Percentiles rank a stretch among this genome's conserved stretches.
Conservation (phyloP, 352 stramenopile species). For the Phytophthora tubulina region DNA sequence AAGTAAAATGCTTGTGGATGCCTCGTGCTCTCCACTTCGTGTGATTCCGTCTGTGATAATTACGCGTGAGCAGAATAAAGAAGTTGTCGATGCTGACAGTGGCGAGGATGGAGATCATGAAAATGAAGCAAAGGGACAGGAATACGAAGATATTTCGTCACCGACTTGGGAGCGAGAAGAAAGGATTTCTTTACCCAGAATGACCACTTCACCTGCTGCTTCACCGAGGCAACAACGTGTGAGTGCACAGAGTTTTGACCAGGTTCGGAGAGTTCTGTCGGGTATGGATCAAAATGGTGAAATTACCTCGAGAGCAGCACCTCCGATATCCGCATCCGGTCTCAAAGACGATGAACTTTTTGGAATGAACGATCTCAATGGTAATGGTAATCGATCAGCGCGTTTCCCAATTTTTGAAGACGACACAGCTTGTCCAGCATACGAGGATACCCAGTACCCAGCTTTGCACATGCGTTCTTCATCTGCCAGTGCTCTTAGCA, state of each 20-base stretch:
- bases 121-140: constrained; percentile 1
- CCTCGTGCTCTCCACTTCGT: constrained; percentile 42
- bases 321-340: constrained; percentile 2
- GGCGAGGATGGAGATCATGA: constrained; percentile 7
- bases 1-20: constrained; percentile 36
- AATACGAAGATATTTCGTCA: constrained; percentile 21
- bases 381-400: constrained; percentile 14
- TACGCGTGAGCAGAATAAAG: not conserved
- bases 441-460: constrained; percentile 49
- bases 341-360: constrained; percentile 28
- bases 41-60: constrained; percentile 31
- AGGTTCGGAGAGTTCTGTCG: constrained; percentile 35
- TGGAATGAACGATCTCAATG: constrained; percentile 25
- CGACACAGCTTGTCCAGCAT: constrained; percentile 63
- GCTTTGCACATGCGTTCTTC: constrained; percentile 27
- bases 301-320: not conserved
- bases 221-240: constrained; percentile 14
- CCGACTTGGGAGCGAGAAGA: constrained; percentile 15
- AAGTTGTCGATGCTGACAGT: not conserved
- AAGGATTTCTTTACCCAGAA: not conserved
- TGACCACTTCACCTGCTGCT: constrained; percentile 7
- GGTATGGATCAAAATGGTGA: constrained; percentile 19
- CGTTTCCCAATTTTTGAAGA: constrained; percentile 68
- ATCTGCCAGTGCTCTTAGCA: constrained; percentile 33
- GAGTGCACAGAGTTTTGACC: constrained; percentile 39